A percentile compares a stretch with the other conserved stretches of the same genome.
These are phyloP conservation scores for Ceratocystis alfenasii DNA, from an alignment of 2,329 filamentous ascomycete genomes.

Conservation along the genomic window DNA sequence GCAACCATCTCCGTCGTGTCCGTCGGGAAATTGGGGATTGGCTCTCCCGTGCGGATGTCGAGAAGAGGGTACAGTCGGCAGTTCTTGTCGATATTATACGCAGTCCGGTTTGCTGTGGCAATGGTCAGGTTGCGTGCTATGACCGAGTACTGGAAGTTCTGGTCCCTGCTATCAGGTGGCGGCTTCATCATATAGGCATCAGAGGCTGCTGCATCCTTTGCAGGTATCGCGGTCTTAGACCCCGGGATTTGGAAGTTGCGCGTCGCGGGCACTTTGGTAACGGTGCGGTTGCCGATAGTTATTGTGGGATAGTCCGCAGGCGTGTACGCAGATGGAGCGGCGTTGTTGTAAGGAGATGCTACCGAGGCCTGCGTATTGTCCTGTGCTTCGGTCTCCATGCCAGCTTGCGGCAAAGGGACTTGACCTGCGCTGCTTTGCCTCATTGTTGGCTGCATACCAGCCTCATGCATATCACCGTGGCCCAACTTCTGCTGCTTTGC, in stretches of 20 bases:
- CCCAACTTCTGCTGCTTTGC: background rate
- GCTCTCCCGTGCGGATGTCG: conserved; percentile 7
- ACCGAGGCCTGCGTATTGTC: background rate
- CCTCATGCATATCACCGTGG: too few relatives aligned
- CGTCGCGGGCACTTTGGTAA: background rate
- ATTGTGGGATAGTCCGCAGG: background rate
- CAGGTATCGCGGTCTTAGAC: background rate
- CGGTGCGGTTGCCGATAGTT: background rate
- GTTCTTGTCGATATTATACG: conserved; percentile 13
- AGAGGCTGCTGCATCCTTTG: background rate
- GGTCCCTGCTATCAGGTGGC: background rate
- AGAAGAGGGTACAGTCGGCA: conserved; percentile 15
- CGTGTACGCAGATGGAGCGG: background rate
- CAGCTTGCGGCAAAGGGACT: background rate
- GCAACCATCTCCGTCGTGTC: background rate
- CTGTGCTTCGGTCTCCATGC: too few relatives aligned
- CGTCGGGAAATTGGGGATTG: background rate
- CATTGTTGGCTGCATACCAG: too few relatives aligned
- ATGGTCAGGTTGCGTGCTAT: conserved; percentile 11
- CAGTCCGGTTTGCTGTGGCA: conserved; percentile 16
- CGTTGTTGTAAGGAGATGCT: background rate
- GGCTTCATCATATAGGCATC: background rate
- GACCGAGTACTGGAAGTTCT: conserved; percentile 6
- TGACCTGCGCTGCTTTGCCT: background rate
- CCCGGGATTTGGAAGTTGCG: background rate